Base-by-base conservation (phyloP, 1,284 basidiomycete species). In the Cryptococcus maquisensis region DNA sequence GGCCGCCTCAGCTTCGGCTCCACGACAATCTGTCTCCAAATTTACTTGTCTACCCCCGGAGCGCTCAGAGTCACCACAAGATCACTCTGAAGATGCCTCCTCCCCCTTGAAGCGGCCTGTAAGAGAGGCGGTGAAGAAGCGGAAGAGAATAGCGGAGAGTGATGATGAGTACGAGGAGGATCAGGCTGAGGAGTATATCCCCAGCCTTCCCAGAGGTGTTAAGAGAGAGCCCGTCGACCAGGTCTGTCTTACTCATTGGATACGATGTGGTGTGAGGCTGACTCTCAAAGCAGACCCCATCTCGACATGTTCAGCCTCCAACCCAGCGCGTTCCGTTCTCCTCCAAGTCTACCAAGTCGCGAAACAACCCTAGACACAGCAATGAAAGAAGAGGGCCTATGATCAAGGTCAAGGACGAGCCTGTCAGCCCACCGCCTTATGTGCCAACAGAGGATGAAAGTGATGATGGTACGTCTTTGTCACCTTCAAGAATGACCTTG, bases 401-500 rank as follows among this genome's bases (percentile, higher is more conserved):
- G 13, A 21, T 54, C 20, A 51, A 47, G 18, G 56, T 59, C 6
- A 61, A 66, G 28, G 52, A 52, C 20, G 64, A 60, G 42, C 49
- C 54, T 13, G 40, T 53, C 41, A 63, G 55, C 43, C 52, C 52
- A 37, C 36, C 40, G 7, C n/a, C n/a, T n/a, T 43, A 42, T n/a
- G 39, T 49, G 15, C 26, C 47, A 3, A 24, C 39, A 37, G n/a
- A 49, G 23, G 44, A 47, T 6, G 54, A 53, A 13, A 51, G 47
- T 42, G 54, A 57, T 36, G 60, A 58, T 39, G 66, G 62, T 63
- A 52, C 51, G 59, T 57, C 13, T 8, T 24, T 37, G 5, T 20
- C 21, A 10, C 28, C 20, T 16, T 7, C 18, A 35, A 26, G 8
- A 10, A 28, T 13, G 38, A 37, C 15, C n/a, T 6, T 18, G 4